Evolutionary conservation across 257 asterid species (phyloP), one percentile per base, ranked within the genome.

Genomic region (Fraxinus anomala): DNA sequence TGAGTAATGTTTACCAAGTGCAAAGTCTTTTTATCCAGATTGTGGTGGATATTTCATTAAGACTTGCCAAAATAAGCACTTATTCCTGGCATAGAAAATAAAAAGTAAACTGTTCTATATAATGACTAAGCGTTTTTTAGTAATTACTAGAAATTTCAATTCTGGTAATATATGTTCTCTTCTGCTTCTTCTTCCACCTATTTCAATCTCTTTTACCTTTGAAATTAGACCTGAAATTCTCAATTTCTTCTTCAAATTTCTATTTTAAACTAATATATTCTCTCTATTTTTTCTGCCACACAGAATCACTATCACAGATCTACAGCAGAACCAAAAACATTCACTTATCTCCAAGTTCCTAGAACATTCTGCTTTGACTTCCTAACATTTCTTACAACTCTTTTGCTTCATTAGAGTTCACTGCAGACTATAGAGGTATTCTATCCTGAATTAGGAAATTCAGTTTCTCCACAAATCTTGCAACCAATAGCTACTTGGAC

Each of bases 41-140:
- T 56, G 66, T 56, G 66, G 21, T 56, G 26, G 66, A n/a, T 19
- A 56, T 56, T 56, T n/a, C 66, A n/a, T 56, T n/a, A 56, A 56
- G 66, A 56, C 66, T 56, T 26, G n/a, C 2, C 2, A 0, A 63
- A 63, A 63, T 63, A 26, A 2, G 8, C 31, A 21, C 34, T 10
- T 61, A 56, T 10, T 26, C 17, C 2, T 26, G 31, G 34, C 33
- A 26, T 8, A 63, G 36, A 26, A 19, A 63, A 9, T 63, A 63
- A 59, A 23, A 59, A 59, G 69, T 24, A 23, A 12, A 24, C 26
- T 63, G n/a, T 63, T 19, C 26, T 63, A 23, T 2, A 63, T 54
- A 19, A 24, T 56, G 67, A 56, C 65, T 4, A 5, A n/a, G 66
- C 4, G 21, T 19, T 56, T 56, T n/a, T n/a, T n/a, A 54, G 3